phyloP scores from a whole-genome alignment of 768 basidiomycete genomes.

The Boletus bicolor region DNA sequence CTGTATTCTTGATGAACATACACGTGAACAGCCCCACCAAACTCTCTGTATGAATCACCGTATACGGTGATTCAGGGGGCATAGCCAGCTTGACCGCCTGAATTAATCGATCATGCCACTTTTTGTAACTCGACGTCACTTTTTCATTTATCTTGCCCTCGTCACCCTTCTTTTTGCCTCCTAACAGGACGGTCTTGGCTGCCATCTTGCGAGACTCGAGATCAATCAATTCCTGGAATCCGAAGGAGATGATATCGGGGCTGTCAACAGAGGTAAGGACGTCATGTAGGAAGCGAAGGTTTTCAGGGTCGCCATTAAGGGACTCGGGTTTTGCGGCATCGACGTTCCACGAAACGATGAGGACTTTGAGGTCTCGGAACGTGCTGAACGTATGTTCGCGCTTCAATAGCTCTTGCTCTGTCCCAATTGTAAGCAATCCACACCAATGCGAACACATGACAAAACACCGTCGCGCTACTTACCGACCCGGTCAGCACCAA shows the following conservation, averaged over 20 bases:
- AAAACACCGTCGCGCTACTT: slow-evolving; percentile 27
- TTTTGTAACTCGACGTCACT: slow-evolving; percentile 81
- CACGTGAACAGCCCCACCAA: slow-evolving; percentile 84
- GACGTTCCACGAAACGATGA: slow-evolving; percentile 91
- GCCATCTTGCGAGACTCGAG: slow-evolving; percentile 90
- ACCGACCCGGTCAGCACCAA: slow-evolving; percentile 88
- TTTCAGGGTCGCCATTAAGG: slow-evolving; percentile 62
- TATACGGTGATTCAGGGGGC: slow-evolving; percentile 72
- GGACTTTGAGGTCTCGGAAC: slow-evolving; percentile 72
- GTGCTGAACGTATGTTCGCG: slow-evolving; percentile 74
- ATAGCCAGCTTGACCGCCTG: slow-evolving; percentile 70
- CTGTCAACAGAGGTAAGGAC: slow-evolving; percentile 65
- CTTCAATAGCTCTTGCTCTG: slow-evolving; percentile 75
- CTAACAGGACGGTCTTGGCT: slow-evolving; percentile 86
- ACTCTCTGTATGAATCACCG: slow-evolving; percentile 80
- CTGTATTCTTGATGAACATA: slow-evolving; percentile 67
- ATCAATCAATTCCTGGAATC: slow-evolving; percentile 95
- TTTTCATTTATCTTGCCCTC: slow-evolving; percentile 62
- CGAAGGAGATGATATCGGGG: slow-evolving; percentile 90
- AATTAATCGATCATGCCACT: slow-evolving; percentile 82
- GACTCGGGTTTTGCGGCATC: slow-evolving; percentile 83
- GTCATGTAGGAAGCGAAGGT: slow-evolving; percentile 76
- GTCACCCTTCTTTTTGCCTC: slow-evolving; percentile 60
- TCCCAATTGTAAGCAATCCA: not conserved
- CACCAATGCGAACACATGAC: not conserved